A percentile compares a stretch with the other conserved stretches of the same genome.
Conservation (phyloP, 345 rosid species). For the Eucalyptus urophylla region DNA sequence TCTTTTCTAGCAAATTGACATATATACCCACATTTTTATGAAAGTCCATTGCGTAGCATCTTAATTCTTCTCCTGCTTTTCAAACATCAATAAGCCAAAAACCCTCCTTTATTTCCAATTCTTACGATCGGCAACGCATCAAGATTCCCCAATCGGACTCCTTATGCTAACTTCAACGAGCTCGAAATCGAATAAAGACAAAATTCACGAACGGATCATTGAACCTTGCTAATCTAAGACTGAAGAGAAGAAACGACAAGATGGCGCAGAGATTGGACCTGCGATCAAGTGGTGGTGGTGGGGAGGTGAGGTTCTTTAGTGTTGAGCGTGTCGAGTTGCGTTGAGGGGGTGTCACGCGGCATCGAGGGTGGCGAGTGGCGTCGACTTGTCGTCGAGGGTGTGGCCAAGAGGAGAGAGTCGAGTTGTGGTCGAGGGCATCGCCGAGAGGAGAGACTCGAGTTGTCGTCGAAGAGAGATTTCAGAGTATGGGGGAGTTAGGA, state of each 20-base stretch:
- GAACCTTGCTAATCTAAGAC: background rate
- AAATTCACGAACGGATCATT: background rate
- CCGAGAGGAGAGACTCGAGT: too few species aligned
- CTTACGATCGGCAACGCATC: background rate
- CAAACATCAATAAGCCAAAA: background rate
- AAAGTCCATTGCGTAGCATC: background rate
- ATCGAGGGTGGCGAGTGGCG: too few species aligned
- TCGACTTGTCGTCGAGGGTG: too few species aligned
- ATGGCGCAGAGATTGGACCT: too few species aligned
- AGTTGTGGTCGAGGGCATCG: too few species aligned
- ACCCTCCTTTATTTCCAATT: background rate
- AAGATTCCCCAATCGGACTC: background rate
- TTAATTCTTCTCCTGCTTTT: background rate
- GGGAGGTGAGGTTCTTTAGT: too few species aligned
- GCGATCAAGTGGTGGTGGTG: too few species aligned
- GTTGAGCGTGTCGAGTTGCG: rapidly evolving
- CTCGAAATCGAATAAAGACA: background rate
- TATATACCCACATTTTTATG: background rate
- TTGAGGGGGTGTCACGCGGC: too few species aligned
- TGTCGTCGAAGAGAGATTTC: too few species aligned
- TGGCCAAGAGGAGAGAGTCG: too few species aligned
- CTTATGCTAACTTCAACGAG: background rate
- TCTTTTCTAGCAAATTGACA: background rate
- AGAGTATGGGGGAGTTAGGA: too few species aligned
- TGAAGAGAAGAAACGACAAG: too few species aligned